These are phyloP conservation scores for Arabis alpina DNA, from an alignment of 345 rosid species.

Conservation along the genomic window DNA sequence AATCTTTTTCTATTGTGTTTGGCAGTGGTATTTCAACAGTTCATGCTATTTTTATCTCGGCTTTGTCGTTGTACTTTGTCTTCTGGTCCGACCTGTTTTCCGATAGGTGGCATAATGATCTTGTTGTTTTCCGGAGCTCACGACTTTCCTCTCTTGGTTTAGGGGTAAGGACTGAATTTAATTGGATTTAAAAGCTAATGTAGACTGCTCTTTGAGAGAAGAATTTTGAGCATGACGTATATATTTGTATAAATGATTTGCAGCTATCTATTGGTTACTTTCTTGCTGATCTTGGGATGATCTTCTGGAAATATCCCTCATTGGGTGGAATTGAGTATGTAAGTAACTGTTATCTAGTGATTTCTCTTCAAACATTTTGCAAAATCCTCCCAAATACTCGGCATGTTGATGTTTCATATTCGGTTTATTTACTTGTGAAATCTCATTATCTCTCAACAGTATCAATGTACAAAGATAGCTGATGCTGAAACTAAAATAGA, in stretches of 20 bases:
- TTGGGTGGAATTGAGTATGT: constrained; percentile 90
- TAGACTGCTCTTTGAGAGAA: constrained; percentile 12
- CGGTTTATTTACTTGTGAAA: not conserved
- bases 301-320: constrained; percentile 83
- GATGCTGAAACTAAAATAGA: constrained; percentile 19
- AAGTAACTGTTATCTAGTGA: constrained; percentile 45
- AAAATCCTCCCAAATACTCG: not conserved
- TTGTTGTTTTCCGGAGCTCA: constrained; percentile 67
- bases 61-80: constrained; percentile 71
- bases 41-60: constrained; percentile 78
- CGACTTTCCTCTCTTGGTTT: constrained; percentile 68
- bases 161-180: constrained; percentile 56
- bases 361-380: not conserved
- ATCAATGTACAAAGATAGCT: not conserved
- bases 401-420: constrained; percentile 1
- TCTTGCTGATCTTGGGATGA: constrained; percentile 81
- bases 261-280: constrained; percentile 95
- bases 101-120: constrained; percentile 55
- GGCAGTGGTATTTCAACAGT: constrained; percentile 82
- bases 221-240: not conserved
- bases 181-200: not conserved
- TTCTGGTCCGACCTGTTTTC: constrained; percentile 85
- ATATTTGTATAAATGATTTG: constrained; percentile 23
- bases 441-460: not conserved
- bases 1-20: constrained; percentile 8